These are phyloP conservation scores for Albugo candida DNA, from an alignment of 352 stramenopile genomes.

Conservation along the genomic window DNA sequence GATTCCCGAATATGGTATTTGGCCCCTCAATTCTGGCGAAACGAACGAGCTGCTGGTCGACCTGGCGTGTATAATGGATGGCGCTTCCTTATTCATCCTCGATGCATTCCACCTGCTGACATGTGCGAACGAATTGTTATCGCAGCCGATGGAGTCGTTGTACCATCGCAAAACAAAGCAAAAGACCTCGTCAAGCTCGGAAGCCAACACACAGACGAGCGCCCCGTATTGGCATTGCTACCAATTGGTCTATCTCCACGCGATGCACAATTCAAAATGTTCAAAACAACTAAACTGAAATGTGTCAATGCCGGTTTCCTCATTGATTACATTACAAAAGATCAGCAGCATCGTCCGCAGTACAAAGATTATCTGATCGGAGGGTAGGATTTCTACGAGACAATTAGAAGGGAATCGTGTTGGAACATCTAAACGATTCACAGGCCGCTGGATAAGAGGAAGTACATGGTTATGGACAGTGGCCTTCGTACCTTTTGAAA, in stretches of 20 bases:
- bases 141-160: conserved; percentile 28
- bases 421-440: neutral
- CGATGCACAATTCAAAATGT: conserved; percentile 56
- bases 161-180: conserved; percentile 29
- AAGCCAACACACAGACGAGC: conserved; percentile 17
- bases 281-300: conserved; percentile 33
- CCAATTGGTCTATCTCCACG: conserved; percentile 25
- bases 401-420: conserved; percentile 7
- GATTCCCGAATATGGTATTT: conserved; percentile 56
- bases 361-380: conserved; percentile 24
- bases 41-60: conserved; percentile 18
- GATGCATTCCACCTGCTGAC: conserved; percentile 43
- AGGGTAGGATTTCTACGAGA: neutral
- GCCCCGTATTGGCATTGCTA: conserved; percentile 37
- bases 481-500: conserved; percentile 25
- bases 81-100: conserved; percentile 55
- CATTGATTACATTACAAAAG: conserved; percentile 74
- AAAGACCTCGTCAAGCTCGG: conserved; percentile 20
- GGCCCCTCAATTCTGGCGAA: conserved; percentile 41
- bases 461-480: too few relatives aligned
- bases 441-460: neutral
- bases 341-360: conserved; percentile 31
- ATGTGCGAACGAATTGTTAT: conserved; percentile 67
- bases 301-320: conserved; percentile 64
- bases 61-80: conserved; percentile 43